Evolutionary conservation across 1,284 basidiomycete genomes (phyloP), one percentile per base, ranked within the genome.

Genomic region (Entoloma clypeatum): DNA sequence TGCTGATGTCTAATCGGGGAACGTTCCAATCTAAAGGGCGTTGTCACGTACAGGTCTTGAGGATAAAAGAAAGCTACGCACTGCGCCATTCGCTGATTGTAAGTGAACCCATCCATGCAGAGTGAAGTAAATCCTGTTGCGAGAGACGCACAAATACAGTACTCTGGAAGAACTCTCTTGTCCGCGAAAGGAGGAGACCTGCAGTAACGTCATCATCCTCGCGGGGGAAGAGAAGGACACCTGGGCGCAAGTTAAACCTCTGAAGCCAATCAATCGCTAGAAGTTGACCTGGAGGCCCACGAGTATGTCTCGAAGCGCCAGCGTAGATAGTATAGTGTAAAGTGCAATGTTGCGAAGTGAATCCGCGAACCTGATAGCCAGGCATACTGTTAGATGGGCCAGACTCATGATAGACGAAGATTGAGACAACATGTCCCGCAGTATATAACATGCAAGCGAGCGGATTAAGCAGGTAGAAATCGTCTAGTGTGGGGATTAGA

Each of bases 81-180:
- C 81, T 72, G 61, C 60, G 62, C 70, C 73, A 78, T 57, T 85
- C 81, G 17, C 58, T 35, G 11, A 77, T 48, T 2, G 72, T 66
- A 11, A 87, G 61, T 1, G 77, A 65, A 1, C 73, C 68, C 67
- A 87, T 79, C 86, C 86, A 88, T 35, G 75, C 69, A 6, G 68
- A 72, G 47, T 76, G 74, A 2, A 59, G 58, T 10, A 87, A 57
- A 51, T 85, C 78, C 7, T 49, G 49, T 7, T 61, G 64, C 24
- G 79, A 77, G 14, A 88, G 61, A 25, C 62, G 64, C 2, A 85
- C 64, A 4, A 75, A 21, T 2, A 66, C 65, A 27, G 57, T 45
- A 37, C 48, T 42, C 44, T 43, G 27, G 47, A 57, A 50, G 3
- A 49, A 29, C 17, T 26, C 5, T 6, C 24, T 41, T 14, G 14